Conservation (phyloP, 768 basidiomycete genomes). For the Dentipellis sp. region DNA sequence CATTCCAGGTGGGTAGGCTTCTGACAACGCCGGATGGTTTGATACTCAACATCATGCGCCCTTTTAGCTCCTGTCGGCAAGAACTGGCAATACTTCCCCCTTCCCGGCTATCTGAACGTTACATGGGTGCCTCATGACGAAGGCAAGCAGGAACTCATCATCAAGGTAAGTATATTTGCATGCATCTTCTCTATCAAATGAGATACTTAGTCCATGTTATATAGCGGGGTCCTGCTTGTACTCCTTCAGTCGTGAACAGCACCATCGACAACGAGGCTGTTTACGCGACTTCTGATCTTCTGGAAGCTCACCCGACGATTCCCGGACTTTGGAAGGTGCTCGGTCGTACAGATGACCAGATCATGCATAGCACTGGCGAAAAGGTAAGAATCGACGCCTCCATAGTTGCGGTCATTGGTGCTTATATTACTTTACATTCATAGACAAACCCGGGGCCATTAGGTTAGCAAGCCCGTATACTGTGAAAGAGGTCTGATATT, state of each 20-base stretch:
- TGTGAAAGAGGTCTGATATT: neutral
- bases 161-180: conserved; percentile 13
- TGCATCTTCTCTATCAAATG: neutral
- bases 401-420: neutral
- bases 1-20: conserved; percentile 11
- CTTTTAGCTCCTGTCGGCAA: conserved; percentile 9
- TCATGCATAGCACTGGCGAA: conserved; percentile 18
- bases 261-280: neutral
- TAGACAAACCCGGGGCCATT: neutral
- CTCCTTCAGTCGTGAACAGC: neutral
- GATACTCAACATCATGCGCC: neutral
- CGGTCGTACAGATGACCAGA: conserved; percentile 21
- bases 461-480: neutral
- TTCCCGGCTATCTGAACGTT: conserved; percentile 10
- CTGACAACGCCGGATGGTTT: neutral
- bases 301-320: neutral
- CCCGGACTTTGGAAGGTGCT: conserved; percentile 24
- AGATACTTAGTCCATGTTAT: neutral
- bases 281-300: neutral
- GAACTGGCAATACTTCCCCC: conserved; percentile 17
- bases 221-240: neutral
- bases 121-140: conserved; percentile 12
- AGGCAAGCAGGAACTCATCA: conserved; percentile 14
- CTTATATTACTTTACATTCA: neutral
- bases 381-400: conserved; percentile 2